Conservation (phyloP, 2,329 filamentous ascomycete genomes). For the Penicillium sp. region DNA sequence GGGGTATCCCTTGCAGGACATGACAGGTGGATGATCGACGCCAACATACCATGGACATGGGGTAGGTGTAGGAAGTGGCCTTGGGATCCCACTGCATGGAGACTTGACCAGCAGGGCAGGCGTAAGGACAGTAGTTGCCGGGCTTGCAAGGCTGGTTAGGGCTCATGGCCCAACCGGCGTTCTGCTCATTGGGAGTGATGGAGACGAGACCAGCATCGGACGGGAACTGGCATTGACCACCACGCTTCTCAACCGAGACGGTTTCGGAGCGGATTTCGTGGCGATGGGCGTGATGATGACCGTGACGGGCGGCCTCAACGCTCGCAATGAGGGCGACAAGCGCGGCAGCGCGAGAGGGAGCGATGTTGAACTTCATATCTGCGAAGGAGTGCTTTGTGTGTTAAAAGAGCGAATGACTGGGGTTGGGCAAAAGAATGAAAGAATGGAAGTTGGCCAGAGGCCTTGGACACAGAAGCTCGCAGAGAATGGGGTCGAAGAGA, state of each 20-base stretch:
- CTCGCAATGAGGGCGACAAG: slow-evolving; percentile 43
- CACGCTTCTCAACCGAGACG: slow-evolving; percentile 56
- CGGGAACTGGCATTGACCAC: slow-evolving; percentile 67
- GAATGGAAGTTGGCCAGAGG: slow-evolving; percentile 31
- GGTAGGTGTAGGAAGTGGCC: slow-evolving; percentile 69
- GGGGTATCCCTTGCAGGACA: slow-evolving; percentile 4
- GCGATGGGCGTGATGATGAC: slow-evolving; percentile 30
- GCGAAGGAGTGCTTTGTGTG: slow-evolving; percentile 5
- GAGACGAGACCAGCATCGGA: slow-evolving; percentile 67
- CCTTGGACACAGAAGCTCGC: slow-evolving; percentile 29
- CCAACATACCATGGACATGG: slow-evolving; percentile 69
- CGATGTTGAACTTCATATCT: slow-evolving; percentile 41
- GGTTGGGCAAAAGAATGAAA: slow-evolving; percentile 23
- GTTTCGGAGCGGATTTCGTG: slow-evolving; percentile 33
- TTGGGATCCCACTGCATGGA: slow-evolving; percentile 78
- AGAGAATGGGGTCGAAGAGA: slow-evolving; percentile 27
- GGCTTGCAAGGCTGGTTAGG: slow-evolving; percentile 71
- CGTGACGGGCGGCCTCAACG: slow-evolving; percentile 40
- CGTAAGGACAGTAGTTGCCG: slow-evolving; percentile 74
- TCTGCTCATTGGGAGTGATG: slow-evolving; percentile 66
- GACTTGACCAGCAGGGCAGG: slow-evolving; percentile 74
- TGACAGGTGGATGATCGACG: slow-evolving; percentile 5
- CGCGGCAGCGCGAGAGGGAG: slow-evolving; percentile 37
- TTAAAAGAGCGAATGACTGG: slow-evolving; percentile 20
- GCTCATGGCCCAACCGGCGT: slow-evolving; percentile 80